These are phyloP conservation scores for Rhipidocladum racemiflorum DNA, from an alignment of 176 grass and related monocot species.

Conservation along the genomic window DNA sequence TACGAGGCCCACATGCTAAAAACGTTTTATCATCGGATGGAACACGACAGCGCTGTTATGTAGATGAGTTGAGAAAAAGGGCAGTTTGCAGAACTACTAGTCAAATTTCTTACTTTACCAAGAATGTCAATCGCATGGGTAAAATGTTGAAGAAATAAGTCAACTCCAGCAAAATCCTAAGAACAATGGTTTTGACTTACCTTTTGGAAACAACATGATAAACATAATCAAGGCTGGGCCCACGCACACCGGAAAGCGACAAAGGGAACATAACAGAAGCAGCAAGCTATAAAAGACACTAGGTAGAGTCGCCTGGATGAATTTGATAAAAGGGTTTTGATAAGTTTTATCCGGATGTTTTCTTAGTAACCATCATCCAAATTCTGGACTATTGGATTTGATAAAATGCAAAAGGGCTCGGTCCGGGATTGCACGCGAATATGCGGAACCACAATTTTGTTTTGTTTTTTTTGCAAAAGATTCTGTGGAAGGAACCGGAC, in stretches of 20 bases:
- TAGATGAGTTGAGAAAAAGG: not conserved
- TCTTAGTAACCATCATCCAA: no score
- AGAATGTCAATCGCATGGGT: not conserved
- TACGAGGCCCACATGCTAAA: not conserved
- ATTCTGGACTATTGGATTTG: no score
- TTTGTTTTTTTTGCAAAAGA: no score
- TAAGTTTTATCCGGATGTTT: no score
- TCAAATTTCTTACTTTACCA: not conserved
- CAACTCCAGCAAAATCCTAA: conserved; percentile 19
- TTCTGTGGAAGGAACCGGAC: no score
- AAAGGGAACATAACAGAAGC: not conserved
- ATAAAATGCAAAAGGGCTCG: no score
- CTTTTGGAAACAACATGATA: conserved; percentile 4
- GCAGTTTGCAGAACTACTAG: not conserved
- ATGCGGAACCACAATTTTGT: no score
- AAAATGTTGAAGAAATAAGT: conserved; percentile 12
- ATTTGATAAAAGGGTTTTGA: no score
- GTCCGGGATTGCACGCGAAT: no score
- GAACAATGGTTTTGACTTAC: not conserved
- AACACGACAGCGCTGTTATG: not conserved
- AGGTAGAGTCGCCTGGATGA: no score
- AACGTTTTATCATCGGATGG: not conserved
- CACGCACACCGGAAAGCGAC: not conserved
- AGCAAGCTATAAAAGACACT: conserved; percentile 28
- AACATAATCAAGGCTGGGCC: conserved; percentile 20